Base-by-base conservation (phyloP, 1,139 yeast genomes). In the Suhomyces maxii region DNA sequence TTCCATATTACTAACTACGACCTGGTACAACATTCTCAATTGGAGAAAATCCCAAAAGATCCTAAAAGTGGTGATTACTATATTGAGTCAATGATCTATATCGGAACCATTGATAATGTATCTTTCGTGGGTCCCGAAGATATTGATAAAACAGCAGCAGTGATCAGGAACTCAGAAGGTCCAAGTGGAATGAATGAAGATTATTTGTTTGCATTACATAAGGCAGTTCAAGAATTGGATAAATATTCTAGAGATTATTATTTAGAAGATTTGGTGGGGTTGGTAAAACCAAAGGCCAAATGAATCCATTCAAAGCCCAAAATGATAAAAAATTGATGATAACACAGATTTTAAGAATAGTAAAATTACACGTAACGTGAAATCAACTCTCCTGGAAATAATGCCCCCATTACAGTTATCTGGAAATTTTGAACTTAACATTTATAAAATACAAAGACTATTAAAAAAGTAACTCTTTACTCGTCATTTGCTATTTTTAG, bases 61-160 rank as follows among this genome's bases (percentile, higher is more conserved):
- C 50, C 55, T 8, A 48, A 48, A 0, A 60, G 75, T 3, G 77
- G 76, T 1, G 70, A 73, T 37, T 68, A 64, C 26, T 61, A 67
- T 28, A 73, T 86, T 33, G 72, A 71, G n/a, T 84, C 95, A 38
- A 68, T 73, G 37, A 89, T 89, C 0, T 91, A 90, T 62, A 88
- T 91, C 32, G 97, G 97, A 0, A 86, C 91, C 2, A 79, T 84
- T 1, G 86, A 80, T 13, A 90, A 90, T 58, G 85, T 74, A 45
- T 88, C 96, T 7, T 91, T 89, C 62, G 74, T 89, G 1, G 97
- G 97, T 0, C 95, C 96, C 0, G 96, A 89, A 55, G 63, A 69
- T 1, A 58, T 81, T 0, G 64, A 64, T 5, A 65, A 65, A 0
- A 84, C 96, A 0, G 96, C 96, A 0, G 51, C 56, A 8, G 76